These are phyloP conservation scores for Medicago lupulina DNA, from an alignment of 306 rosid species.

Conservation along the genomic window DNA sequence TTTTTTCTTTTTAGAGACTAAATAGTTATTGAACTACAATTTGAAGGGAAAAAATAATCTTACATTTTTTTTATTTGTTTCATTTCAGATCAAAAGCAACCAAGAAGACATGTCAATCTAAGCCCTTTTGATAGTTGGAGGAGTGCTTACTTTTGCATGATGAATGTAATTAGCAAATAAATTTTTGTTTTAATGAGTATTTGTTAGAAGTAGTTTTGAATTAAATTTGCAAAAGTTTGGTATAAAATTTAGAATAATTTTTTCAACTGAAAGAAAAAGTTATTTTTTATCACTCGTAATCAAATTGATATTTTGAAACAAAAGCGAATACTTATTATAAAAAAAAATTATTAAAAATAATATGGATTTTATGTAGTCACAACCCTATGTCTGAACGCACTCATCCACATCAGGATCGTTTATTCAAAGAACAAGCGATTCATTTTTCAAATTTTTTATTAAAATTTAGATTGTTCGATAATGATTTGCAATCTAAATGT, in stretches of 20 bases:
- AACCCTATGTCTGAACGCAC: no score
- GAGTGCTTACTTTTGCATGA: conserved; percentile 63
- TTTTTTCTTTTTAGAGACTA: background rate
- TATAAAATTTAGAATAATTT: background rate
- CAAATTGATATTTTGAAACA: background rate
- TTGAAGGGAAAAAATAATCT: background rate
- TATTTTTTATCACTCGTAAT: background rate
- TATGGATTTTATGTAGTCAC: no score
- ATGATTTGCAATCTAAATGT: no score
- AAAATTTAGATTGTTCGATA: no score
- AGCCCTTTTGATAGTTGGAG: conserved; percentile 47
- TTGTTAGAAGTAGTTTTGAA: background rate
- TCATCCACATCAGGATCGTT: no score
- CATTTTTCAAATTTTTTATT: no score
- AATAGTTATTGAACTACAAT: conserved; percentile 1
- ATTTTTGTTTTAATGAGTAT: no score
- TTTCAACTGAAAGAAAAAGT: no score
- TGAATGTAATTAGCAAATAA: conserved; percentile 44
- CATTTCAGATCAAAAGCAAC: conserved; percentile 47
- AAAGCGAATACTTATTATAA: background rate
- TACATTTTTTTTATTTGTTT: background rate
- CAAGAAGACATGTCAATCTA: conserved; percentile 50
- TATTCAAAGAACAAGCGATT: no score
- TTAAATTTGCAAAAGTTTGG: background rate
- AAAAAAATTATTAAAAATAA: no score